Conservation (phyloP, 352 stramenopile species). For the Stramenopiles sp. region DNA sequence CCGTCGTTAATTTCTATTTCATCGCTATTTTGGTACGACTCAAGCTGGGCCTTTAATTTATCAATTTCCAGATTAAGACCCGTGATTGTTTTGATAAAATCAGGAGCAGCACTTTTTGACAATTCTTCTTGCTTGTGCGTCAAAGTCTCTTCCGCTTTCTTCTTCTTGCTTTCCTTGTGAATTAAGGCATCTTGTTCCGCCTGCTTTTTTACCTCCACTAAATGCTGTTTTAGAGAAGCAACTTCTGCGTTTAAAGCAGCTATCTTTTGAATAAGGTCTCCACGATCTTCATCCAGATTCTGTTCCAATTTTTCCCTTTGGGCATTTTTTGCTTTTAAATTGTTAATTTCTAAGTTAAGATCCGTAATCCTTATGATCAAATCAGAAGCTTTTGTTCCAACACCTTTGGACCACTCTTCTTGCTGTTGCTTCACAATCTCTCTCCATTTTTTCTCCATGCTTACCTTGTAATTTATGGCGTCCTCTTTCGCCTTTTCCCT, state of each 20-base stretch:
- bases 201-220: not conserved
- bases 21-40: too few relatives aligned
- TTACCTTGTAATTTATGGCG: too few relatives aligned
- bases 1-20: too few relatives aligned
- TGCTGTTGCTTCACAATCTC: too few relatives aligned
- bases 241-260: not conserved
- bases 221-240: not conserved
- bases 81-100: too few relatives aligned
- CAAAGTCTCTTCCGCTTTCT: not conserved
- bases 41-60: too few relatives aligned
- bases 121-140: not conserved
- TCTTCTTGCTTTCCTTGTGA: not conserved
- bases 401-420: too few relatives aligned
- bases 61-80: too few relatives aligned
- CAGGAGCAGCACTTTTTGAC: too few relatives aligned
- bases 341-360: not conserved
- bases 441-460: too few relatives aligned
- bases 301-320: not conserved
- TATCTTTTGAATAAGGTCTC: not conserved
- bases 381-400: not conserved
- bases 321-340: not conserved
- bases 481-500: too few relatives aligned
- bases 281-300: not conserved
- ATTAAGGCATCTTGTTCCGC: slow-evolving; percentile 9
- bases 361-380: not conserved